These are phyloP conservation scores for Nitzschia sp. DNA, from an alignment of 108 stramenopile species.

Conservation along the genomic window DNA sequence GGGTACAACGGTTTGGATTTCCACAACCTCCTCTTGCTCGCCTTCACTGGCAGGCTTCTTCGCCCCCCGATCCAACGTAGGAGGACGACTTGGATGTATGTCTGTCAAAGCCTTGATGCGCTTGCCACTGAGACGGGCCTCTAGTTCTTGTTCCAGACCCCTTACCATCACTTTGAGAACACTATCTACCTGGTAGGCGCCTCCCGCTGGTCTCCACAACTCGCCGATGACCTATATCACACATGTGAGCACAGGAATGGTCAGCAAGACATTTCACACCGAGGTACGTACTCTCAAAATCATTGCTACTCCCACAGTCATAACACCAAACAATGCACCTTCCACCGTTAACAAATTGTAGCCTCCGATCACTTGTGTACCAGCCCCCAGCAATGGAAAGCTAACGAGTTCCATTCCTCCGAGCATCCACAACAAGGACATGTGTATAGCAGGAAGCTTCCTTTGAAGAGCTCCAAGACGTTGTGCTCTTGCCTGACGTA, in stretches of 20 bases:
- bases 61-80: too few species aligned
- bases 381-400: slow-evolving; percentile 86
- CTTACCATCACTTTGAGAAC: slow-evolving; percentile 79
- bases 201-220: slow-evolving; percentile 72
- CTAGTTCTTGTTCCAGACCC: slow-evolving; percentile 80
- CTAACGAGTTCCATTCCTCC: slow-evolving; percentile 64
- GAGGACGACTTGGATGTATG: slow-evolving; percentile 21
- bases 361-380: slow-evolving; percentile 80
- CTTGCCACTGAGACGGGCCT: slow-evolving; percentile 58
- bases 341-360: slow-evolving; percentile 80
- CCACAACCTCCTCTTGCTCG: too few species aligned
- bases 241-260: neutral
- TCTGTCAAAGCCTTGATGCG: slow-evolving; percentile 12
- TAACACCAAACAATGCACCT: slow-evolving; percentile 76
- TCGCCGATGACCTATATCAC: slow-evolving; percentile 61
- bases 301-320: slow-evolving; percentile 79
- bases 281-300: slow-evolving; percentile 54
- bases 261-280: slow-evolving; percentile 1
- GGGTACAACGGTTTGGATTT: too few species aligned
- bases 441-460: slow-evolving; percentile 74
- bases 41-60: too few species aligned
- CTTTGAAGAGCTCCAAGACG: slow-evolving; percentile 79
- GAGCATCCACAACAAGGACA: slow-evolving; percentile 75
- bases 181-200: slow-evolving; percentile 85
- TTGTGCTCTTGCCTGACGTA: slow-evolving; percentile 78